Conservation (phyloP, 768 basidiomycete genomes). For the Rhodotorula kratochvilovae region DNA sequence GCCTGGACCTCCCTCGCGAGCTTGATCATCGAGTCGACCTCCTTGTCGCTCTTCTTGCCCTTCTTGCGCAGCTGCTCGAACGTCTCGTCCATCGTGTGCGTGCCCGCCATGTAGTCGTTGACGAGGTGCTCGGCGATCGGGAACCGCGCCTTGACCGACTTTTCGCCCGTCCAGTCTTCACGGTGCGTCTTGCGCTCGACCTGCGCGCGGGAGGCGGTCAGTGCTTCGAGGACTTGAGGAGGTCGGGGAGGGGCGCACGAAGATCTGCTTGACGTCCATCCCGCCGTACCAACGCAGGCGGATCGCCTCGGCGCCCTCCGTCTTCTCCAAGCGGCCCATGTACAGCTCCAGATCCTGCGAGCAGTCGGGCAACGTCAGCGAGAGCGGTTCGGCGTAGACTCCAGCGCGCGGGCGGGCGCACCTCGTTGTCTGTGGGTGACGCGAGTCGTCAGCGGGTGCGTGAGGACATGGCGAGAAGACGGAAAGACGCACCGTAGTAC, state of each 20-base stretch:
- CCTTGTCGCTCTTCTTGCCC: conserved; percentile 86
- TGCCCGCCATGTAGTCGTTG: conserved; percentile 81
- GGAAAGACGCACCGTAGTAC: conserved; percentile 57
- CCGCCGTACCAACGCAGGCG: conserved; percentile 97
- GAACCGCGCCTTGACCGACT: conserved; percentile 95
- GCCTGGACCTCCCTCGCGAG: conserved; percentile 97
- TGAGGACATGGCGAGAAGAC: too few species aligned
- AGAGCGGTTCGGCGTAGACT: fast-evolving
- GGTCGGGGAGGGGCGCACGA: conserved; percentile 14
- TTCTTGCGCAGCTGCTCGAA: conserved; percentile 75
- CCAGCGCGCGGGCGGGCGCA: too few species aligned
- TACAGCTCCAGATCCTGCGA: conserved; percentile 90
- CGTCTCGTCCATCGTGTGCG: conserved; percentile 88
- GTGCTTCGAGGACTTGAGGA: background rate
- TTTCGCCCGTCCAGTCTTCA: conserved; percentile 99
- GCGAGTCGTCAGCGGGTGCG: too few species aligned
- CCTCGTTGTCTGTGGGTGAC: background rate
- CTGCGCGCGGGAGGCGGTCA: conserved; percentile 32
- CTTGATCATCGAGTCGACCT: conserved; percentile 90
- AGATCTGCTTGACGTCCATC: conserved; percentile 51
- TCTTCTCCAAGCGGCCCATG: conserved; percentile 93
- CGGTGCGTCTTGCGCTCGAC: conserved; percentile 62
- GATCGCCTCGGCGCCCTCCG: conserved; percentile 94
- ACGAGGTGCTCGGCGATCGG: conserved; percentile 79
- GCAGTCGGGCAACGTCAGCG: background rate